phyloP scores from a whole-genome alignment of 495 filamentous ascomycete genomes.

The Trichoderma erinaceum region DNA sequence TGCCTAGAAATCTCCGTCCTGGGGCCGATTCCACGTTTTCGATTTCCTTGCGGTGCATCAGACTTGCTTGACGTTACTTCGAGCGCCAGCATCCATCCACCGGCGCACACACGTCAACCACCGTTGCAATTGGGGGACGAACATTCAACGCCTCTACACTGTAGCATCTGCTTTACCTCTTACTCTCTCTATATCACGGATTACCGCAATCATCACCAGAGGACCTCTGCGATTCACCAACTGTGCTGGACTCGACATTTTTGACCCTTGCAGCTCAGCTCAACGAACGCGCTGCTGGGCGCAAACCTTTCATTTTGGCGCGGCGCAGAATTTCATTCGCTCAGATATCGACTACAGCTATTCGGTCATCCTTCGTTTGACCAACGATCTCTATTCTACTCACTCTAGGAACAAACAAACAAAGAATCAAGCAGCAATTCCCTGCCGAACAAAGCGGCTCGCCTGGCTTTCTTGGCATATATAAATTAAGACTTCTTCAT shows the following conservation, averaged over 20 bases:
- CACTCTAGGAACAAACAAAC: background rate
- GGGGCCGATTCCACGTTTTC: background rate
- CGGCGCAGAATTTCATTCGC: background rate
- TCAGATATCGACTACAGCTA: background rate
- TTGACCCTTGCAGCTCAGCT: background rate
- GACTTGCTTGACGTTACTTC: background rate
- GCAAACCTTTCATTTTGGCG: background rate
- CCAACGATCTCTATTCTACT: background rate
- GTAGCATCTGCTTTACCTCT: background rate
- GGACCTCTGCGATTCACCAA: background rate
- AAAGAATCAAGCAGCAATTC: background rate
- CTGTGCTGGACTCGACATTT: background rate
- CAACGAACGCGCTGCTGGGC: background rate
- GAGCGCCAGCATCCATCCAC: conserved; percentile 3
- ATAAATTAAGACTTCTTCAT: background rate
- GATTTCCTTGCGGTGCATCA: conserved; percentile 1
- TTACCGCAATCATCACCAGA: background rate
- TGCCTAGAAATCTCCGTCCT: background rate
- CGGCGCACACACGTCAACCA: background rate
- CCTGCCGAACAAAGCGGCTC: background rate
- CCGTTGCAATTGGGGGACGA: background rate
- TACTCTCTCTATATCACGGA: conserved; percentile 5
- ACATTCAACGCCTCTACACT: conserved; percentile 2
- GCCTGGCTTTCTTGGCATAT: background rate
- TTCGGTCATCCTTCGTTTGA: background rate